A percentile compares a stretch with the other conserved stretches of the same genome.
Evolutionary conservation across 2,329 filamentous ascomycete genomes (phyloP).

Genomic region (Alternaria tenuissima): DNA sequence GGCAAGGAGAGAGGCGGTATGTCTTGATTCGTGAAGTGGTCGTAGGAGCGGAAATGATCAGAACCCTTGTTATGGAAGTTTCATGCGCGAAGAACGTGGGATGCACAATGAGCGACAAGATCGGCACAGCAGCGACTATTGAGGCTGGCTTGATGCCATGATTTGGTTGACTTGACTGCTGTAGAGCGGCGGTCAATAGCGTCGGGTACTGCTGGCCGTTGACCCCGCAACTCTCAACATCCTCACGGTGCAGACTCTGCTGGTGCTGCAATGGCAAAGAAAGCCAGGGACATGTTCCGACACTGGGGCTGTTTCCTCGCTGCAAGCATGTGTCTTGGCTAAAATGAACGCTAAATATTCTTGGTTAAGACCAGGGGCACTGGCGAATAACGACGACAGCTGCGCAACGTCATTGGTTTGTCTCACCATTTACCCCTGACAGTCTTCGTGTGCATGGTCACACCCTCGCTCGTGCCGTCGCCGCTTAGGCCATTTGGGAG

Average conservation of each 20-base stretch:
- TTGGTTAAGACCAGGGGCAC: constrained; percentile 25
- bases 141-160: constrained; percentile 5
- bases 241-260: constrained; percentile 12
- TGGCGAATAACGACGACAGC: constrained; percentile 21
- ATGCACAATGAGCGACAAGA: constrained; percentile 17
- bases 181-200: neutral
- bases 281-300: constrained; percentile 20
- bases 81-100: constrained; percentile 21
- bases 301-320: constrained; percentile 29
- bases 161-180: neutral
- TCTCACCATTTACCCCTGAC: constrained; percentile 33
- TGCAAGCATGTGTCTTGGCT: constrained; percentile 32
- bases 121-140: constrained; percentile 14
- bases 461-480: constrained; percentile 31
- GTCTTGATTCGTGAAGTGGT: constrained; percentile 33
- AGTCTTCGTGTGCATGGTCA: constrained; percentile 20
- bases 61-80: constrained; percentile 30
- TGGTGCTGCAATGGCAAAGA: constrained; percentile 14
- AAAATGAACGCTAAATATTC: constrained; percentile 17
- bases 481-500: constrained; percentile 31
- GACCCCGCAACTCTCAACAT: constrained; percentile 15
- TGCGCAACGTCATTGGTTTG: constrained; percentile 25
- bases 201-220: constrained; percentile 9
- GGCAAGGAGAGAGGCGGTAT: constrained; percentile 22
- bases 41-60: constrained; percentile 34